Evolutionary conservation across 2,329 filamentous ascomycete genomes (phyloP).

Genomic region (Boeremia lycopersici): DNA sequence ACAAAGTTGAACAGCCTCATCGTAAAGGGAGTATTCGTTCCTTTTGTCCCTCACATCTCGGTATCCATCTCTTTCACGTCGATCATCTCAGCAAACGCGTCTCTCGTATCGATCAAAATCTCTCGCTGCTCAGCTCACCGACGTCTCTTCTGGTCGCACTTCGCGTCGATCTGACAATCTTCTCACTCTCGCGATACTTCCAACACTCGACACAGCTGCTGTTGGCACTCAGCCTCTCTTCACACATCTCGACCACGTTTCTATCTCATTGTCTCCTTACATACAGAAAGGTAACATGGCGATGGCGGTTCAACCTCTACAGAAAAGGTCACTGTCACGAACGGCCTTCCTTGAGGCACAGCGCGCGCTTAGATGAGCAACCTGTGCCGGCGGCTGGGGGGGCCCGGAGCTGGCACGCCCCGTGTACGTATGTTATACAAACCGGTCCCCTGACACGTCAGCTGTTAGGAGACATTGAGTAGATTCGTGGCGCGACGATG

Average conservation of each 20-base stretch:
- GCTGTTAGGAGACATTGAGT: constrained; percentile 5
- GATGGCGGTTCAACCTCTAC: constrained; percentile 9
- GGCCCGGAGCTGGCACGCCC: constrained; percentile 8
- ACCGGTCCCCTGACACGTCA: constrained; percentile 8
- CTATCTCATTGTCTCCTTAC: constrained; percentile 8
- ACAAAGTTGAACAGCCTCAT: background rate
- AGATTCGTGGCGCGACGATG: background rate
- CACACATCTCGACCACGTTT: background rate
- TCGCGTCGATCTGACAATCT: no score
- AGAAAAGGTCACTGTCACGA: constrained; percentile 15
- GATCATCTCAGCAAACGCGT: background rate
- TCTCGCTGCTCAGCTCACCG: background rate
- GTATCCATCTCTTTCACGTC: background rate
- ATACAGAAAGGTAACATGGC: constrained; percentile 13
- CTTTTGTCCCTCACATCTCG: background rate
- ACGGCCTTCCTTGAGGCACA: constrained; percentile 11
- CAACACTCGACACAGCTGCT: background rate
- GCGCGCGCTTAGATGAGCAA: constrained; percentile 17
- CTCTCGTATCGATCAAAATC: background rate
- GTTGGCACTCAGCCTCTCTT: background rate
- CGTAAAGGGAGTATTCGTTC: background rate
- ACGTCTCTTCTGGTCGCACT: background rate
- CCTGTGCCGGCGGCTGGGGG: constrained; percentile 15
- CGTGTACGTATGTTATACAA: constrained; percentile 5
- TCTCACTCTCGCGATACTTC: background rate